A percentile compares a stretch with the other conserved stretches of the same genome.
Evolutionary conservation across 2,329 filamentous ascomycete species (phyloP).

Genomic region (Apiospora aurea): DNA sequence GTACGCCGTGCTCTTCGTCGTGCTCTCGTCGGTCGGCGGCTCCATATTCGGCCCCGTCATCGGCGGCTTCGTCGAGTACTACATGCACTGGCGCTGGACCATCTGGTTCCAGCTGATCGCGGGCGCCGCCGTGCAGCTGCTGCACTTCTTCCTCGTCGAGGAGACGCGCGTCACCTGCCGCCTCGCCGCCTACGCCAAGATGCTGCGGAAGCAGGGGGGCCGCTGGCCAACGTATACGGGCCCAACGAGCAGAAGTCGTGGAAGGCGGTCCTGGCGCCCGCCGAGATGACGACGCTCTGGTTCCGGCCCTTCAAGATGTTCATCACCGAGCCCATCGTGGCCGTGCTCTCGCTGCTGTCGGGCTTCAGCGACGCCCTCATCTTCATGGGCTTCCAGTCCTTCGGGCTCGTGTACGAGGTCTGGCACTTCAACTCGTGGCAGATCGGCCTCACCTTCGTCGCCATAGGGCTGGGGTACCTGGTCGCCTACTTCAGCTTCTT

Average conservation of each 20-base stretch:
- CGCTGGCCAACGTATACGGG: slow-evolving; percentile 50
- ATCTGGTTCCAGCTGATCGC: slow-evolving; percentile 69
- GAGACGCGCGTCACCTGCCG: slow-evolving; percentile 66
- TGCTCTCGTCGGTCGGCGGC: slow-evolving; percentile 62
- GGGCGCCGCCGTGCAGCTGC: slow-evolving; percentile 58
- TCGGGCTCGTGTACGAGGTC: slow-evolving; percentile 63
- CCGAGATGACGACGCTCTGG: slow-evolving; percentile 58
- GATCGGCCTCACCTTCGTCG: slow-evolving; percentile 51
- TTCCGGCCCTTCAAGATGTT: slow-evolving; percentile 69
- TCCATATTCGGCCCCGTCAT: slow-evolving; percentile 61
- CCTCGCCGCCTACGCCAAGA: slow-evolving; percentile 64
- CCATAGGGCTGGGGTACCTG: slow-evolving; percentile 59
- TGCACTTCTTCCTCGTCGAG: slow-evolving; percentile 61
- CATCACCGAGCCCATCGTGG: slow-evolving; percentile 67
- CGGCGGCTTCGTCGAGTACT: slow-evolving; percentile 58
- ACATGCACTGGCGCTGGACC: slow-evolving; percentile 62
- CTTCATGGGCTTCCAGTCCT: slow-evolving; percentile 72
- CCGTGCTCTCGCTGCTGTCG: slow-evolving; percentile 63
- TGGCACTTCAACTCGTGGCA: slow-evolving; percentile 59
- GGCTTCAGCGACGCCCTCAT: slow-evolving; percentile 71
- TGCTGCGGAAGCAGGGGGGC: slow-evolving; percentile 53
- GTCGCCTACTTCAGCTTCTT: slow-evolving; percentile 65
- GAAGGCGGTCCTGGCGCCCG: slow-evolving; percentile 47
- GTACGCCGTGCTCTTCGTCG: slow-evolving; percentile 66
- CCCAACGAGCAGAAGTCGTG: slow-evolving; percentile 54